Evolutionary conservation across 495 filamentous ascomycete species (phyloP).

Genomic region (Eremomyces bilateralis): DNA sequence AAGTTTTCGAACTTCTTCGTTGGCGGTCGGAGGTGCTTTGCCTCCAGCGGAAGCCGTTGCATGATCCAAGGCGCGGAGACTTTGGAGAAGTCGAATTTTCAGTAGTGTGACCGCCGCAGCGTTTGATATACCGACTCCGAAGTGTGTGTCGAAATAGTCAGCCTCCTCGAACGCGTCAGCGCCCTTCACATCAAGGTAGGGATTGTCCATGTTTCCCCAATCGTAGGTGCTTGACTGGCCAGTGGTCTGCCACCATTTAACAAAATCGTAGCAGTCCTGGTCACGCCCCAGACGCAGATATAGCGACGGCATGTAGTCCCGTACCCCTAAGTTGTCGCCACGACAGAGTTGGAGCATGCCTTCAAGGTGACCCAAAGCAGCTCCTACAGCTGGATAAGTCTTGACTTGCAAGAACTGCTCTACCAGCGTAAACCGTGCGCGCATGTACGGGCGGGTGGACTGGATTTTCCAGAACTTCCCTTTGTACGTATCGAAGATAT

Average conservation of each 20-base stretch:
- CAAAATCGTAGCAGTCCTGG: slow-evolving; percentile 34
- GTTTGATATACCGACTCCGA: no score
- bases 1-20: no score
- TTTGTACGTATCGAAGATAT: slow-evolving; percentile 18
- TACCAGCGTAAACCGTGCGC: slow-evolving; percentile 15
- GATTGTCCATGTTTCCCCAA: slow-evolving; percentile 16
- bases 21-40: no score
- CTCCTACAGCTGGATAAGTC: no score
- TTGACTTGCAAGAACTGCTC: slow-evolving; percentile 16
- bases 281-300: slow-evolving; percentile 27
- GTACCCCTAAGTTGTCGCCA: no score
- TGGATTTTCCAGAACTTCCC: slow-evolving; percentile 22
- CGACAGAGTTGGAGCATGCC: no score
- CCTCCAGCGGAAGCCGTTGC: no score
- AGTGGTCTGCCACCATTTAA: slow-evolving; percentile 25
- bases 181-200: slow-evolving; percentile 9
- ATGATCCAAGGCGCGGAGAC: no score
- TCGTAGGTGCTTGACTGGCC: slow-evolving; percentile 15
- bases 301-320: slow-evolving; percentile 20
- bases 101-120: slow-evolving; percentile 17
- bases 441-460: slow-evolving; percentile 25
- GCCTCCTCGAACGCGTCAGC: slow-evolving; percentile 3
- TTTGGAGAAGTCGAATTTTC: slow-evolving; percentile 20
- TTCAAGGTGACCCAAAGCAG: no score
- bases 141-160: slow-evolving; percentile 3